A percentile compares a stretch with the other conserved stretches of the same genome.
These are phyloP conservation scores for Starmerella vitae DNA, from an alignment of 805 yeast genomes.

Conservation along the genomic window DNA sequence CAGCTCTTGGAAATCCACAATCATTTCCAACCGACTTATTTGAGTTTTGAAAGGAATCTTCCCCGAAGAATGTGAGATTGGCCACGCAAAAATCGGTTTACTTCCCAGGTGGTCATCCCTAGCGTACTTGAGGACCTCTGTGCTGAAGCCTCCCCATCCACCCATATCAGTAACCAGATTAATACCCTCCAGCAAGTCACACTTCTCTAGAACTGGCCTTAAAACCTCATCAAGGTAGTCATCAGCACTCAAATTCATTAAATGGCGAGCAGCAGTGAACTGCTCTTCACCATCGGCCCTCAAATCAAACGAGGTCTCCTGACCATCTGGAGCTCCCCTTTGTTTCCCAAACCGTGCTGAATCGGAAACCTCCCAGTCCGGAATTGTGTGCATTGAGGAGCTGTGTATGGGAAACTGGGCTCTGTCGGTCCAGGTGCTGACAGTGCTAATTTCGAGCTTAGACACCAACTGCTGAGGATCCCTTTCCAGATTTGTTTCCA, in stretches of 20 bases:
- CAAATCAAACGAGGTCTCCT: conserved; percentile 19
- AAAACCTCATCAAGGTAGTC: conserved; percentile 48
- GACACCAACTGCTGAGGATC: neutral
- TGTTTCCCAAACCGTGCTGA: conserved; percentile 25
- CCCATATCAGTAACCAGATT: conserved; percentile 53
- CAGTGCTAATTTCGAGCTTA: neutral
- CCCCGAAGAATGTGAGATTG: conserved; percentile 2
- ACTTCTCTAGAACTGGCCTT: conserved; percentile 52
- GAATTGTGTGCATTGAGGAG: conserved; percentile 38
- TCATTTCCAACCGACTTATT: conserved; percentile 14
- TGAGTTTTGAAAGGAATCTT: neutral
- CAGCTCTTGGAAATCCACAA: conserved; percentile 13
- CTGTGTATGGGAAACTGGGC: conserved; percentile 56
- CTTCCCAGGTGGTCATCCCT: conserved; percentile 34
- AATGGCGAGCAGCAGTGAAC: conserved; percentile 32
- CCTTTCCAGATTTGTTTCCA: neutral
- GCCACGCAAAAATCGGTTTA: conserved; percentile 17
- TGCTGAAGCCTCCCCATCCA: conserved; percentile 74
- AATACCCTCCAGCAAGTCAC: conserved; percentile 63
- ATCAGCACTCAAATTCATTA: conserved; percentile 17
- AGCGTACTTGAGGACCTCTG: conserved; percentile 37
- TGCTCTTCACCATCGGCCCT: conserved; percentile 47
- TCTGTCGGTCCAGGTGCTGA: conserved; percentile 61
- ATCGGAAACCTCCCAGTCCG: conserved; percentile 41
- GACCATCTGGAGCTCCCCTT: conserved; percentile 22